Evolutionary conservation across 345 rosid genomes (phyloP).

Genomic region (Eucalyptus globulus): DNA sequence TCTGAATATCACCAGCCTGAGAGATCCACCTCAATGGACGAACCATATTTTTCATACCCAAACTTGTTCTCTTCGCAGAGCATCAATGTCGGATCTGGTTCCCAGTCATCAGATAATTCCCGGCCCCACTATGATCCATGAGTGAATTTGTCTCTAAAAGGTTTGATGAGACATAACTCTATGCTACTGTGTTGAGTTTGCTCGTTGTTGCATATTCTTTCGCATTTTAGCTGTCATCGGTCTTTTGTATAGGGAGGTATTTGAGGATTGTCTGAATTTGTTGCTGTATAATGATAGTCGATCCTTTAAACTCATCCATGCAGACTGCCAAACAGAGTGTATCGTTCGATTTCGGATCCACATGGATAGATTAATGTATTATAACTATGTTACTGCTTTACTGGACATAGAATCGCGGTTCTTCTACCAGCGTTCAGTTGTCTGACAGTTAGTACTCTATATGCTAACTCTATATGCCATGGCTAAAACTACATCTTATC

Average conservation of each 20-base stretch:
- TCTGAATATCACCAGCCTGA: slow-evolving; percentile 39
- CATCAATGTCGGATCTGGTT: slow-evolving; percentile 12
- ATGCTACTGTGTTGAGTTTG: not conserved
- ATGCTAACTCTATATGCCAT: not conserved
- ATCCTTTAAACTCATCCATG: not conserved
- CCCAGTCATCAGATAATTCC: slow-evolving; percentile 13
- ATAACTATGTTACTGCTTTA: not conserved
- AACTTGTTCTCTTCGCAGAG: slow-evolving; percentile 48
- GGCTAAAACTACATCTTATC: not conserved
- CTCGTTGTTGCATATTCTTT: not conserved
- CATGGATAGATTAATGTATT: not conserved
- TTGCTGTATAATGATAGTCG: not conserved
- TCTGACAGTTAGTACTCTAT: not conserved
- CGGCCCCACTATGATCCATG: slow-evolving; percentile 7
- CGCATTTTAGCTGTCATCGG: not conserved
- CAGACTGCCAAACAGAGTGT: not conserved
- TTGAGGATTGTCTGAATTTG: not conserved
- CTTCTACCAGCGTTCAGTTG: not conserved
- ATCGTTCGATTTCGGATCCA: not conserved
- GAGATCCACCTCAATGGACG: slow-evolving; percentile 61
- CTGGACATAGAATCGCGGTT: not conserved
- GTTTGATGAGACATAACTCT: not conserved
- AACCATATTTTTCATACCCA: slow-evolving; percentile 66
- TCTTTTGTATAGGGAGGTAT: not conserved
- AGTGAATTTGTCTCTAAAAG: not conserved